These are phyloP conservation scores for Cicer yamashitae DNA, from an alignment of 306 rosid species.

Conservation along the genomic window DNA sequence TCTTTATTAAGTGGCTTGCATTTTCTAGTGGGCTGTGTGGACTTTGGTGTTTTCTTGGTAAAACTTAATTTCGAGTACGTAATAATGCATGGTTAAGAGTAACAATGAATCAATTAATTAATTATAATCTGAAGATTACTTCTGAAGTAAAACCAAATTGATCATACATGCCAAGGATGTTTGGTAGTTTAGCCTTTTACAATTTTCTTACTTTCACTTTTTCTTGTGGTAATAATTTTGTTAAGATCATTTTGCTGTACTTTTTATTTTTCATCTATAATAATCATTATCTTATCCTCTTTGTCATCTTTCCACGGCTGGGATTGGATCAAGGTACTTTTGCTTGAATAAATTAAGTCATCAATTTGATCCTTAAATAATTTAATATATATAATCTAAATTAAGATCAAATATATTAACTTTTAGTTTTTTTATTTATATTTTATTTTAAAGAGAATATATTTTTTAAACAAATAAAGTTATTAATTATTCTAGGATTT, in stretches of 20 bases:
- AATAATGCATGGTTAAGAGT: constrained; percentile 51
- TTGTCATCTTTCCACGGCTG: constrained; percentile 27
- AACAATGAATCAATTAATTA: constrained; percentile 47
- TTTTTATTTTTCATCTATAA: constrained; percentile 34
- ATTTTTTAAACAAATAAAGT: too few relatives aligned
- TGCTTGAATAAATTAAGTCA: background rate
- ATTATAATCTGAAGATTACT: constrained; percentile 53
- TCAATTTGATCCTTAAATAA: too few relatives aligned
- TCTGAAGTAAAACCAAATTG: constrained; percentile 48
- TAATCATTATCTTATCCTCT: constrained; percentile 26
- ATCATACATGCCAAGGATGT: constrained; percentile 49
- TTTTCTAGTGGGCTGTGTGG: constrained; percentile 44
- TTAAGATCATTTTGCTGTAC: constrained; percentile 24
- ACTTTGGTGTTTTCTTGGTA: constrained; percentile 49
- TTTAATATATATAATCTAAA: too few relatives aligned
- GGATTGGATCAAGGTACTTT: background rate
- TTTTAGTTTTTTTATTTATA: too few relatives aligned
- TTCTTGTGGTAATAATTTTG: constrained; percentile 33
- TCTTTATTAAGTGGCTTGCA: constrained; percentile 54
- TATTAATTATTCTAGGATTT: too few relatives aligned
- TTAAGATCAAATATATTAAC: too few relatives aligned
- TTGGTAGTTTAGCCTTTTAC: constrained; percentile 38
- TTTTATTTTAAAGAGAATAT: too few relatives aligned
- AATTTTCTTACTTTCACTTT: constrained; percentile 37
- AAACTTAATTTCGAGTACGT: constrained; percentile 47